A percentile compares a stretch with the other conserved stretches of the same genome.
These are phyloP conservation scores for Trichophaea hybrida DNA, from an alignment of 2,329 filamentous ascomycete genomes.

Conservation along the genomic window DNA sequence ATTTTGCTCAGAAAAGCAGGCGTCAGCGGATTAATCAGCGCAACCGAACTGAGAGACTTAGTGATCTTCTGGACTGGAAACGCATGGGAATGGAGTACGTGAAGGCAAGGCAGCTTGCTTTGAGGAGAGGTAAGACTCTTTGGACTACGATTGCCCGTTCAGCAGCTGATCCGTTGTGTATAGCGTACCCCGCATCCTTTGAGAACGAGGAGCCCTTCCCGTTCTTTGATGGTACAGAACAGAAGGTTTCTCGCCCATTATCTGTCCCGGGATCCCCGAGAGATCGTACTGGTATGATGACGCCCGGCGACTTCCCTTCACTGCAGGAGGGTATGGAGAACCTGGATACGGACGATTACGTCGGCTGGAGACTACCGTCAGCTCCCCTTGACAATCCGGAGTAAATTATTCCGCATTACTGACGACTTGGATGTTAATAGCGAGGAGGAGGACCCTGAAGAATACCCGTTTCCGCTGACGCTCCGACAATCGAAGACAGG, in stretches of 20 bases:
- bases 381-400: conserved; percentile 33
- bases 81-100: conserved; percentile 99
- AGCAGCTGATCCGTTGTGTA: conserved; percentile 20
- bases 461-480: conserved; percentile 57
- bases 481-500: conserved; percentile 33
- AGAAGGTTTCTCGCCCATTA: conserved; percentile 88
- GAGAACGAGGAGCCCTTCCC: conserved; percentile 62
- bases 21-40: conserved; percentile 97
- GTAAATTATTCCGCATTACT: background rate
- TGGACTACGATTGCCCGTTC: background rate
- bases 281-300: conserved; percentile 94
- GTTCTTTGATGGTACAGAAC: conserved; percentile 81
- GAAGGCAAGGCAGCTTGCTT: conserved; percentile 84
- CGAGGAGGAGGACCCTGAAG: conserved; percentile 83
- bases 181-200: conserved; percentile 77
- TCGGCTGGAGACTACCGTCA: conserved; percentile 95
- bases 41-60: conserved; percentile 87
- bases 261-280: conserved; percentile 87
- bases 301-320: conserved; percentile 91
- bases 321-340: conserved; percentile 89
- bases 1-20: conserved; percentile 84
- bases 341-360: conserved; percentile 89
- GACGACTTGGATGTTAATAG: conserved; percentile 34
- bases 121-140: conserved; percentile 45
- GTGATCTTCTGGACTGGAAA: conserved; percentile 96